Base-by-base conservation (phyloP, 2,329 filamentous ascomycete species). In the Cercospora zeae-maydis region DNA sequence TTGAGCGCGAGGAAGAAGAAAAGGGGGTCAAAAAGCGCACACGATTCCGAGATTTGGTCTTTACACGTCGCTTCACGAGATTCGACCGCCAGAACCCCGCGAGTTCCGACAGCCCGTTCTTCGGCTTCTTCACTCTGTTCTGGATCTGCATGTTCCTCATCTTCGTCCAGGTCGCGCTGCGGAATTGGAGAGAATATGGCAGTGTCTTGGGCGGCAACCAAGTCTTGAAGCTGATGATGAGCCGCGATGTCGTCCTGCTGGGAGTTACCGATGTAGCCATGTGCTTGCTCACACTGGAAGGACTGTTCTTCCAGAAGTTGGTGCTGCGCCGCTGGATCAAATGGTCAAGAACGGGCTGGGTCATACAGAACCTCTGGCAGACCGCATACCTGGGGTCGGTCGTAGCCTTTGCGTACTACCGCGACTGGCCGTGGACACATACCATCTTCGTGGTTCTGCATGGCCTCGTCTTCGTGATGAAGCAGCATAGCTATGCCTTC, bases 401-500 rank as follows among this genome's bases (percentile, higher is more conserved):
- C 3, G 78, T 92, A 4, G 84, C 82, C 57, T 85, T 89, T 78
- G 88, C 89, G 0, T 82, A 89, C 55, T 82, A 86, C 71, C 83
- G 89, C 4, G 85, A 91, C 56, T 93, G 90, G 90, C 88, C 89
- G 1, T 93, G 90, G 90, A 91, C 90, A 13, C 90, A 92, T 71
- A 91, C 88, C 1, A 87, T 92, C 16, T 92, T 90, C 74, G 89
- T 91, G 56, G 86, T 90, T 9, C 78, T 93, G 16, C 89, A 93
- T 72, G 86, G 86, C 13, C 78, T 93, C 60, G 85, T 89, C 2
- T 88, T 92, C 82, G 74, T 93, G 24, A 93, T 93, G 90, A 93
- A 93, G 78, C 89, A 92, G 75, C 90, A 92, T 73, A 89, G 87
- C 16, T 92, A 91, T 71, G 83, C 88, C 4, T 91, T 91, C 68